Evolutionary conservation across 768 basidiomycete genomes (phyloP), one percentile per base, ranked within the genome.

Genomic region (Leucocoprinus leucothites): DNA sequence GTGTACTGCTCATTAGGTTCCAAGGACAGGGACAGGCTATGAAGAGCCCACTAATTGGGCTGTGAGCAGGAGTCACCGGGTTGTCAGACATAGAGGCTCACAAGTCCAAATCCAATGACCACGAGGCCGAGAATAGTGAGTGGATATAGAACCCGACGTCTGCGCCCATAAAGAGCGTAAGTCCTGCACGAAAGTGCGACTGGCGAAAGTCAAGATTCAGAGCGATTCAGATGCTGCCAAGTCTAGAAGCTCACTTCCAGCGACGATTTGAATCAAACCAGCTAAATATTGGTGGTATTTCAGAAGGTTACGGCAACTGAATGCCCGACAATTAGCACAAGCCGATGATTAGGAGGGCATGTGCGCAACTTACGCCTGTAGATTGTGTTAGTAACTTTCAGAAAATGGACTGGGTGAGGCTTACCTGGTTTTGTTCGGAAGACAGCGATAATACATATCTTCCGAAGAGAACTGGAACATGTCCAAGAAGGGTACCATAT

Each of bases 121-220:
- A 58, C 61, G 19, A 68, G 47, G 0, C 65, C 69, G 2, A 68
- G 57, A 31, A 56, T 34, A 26, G 64, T 56, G 9, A 71, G 59
- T 16, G 70, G 52, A 0, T 60, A 36, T 1, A 77, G 67, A 9
- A 74, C 58, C 18, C 48, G 48, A 6, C 61, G 58, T 43, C 46
- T 67, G 6, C 69, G 68, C 5, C 63, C 67, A 50, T 76, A 78
- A 0, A 78, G 65, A 21, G 76, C 77, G 53, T 74, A 71, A 3
- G 73, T 74, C 18, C 77, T 36, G 35, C 31, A 47, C n/a, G 44
- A 16, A 24, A 53, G 24, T 25, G 52, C 52, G 18, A 46, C 44
- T 53, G 35, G 25, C n/a, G 1, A 5, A 22, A 2, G 24, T 62
- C 48, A 71, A 64, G 18, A 67, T 65, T 5, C 68, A 63, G 19